These are phyloP conservation scores for Eutrema heterophyllum DNA, from an alignment of 345 rosid genomes.

Conservation along the genomic window DNA sequence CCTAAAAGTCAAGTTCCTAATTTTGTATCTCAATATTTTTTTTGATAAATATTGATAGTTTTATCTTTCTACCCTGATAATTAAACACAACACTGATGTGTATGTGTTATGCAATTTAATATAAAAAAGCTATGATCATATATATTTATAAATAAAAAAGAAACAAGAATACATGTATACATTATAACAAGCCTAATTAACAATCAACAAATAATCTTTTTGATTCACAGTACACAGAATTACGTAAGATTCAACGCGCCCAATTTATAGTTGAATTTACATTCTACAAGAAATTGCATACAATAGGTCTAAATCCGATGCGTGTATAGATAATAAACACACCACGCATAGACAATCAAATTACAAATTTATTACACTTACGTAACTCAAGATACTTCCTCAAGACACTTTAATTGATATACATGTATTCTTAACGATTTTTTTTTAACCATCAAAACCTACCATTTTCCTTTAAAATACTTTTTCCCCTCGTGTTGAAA, in stretches of 20 bases:
- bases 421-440: not conserved
- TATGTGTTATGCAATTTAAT: not conserved
- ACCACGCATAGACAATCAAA: not conserved
- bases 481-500: not conserved
- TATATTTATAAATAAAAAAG: not conserved
- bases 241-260: not conserved
- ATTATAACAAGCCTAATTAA: not conserved
- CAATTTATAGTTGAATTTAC: not conserved
- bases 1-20: conserved; percentile 1
- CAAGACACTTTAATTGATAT: not conserved
- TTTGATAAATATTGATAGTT: not conserved
- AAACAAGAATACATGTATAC: not conserved
- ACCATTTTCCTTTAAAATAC: not conserved
- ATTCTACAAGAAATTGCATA: not conserved
- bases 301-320: not conserved
- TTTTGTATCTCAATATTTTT: not conserved
- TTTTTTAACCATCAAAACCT: no score
- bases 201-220: not conserved
- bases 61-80: not conserved
- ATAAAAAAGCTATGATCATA: not conserved
- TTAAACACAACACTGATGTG: not conserved
- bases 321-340: not conserved
- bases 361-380: not conserved
- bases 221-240: not conserved
- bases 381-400: conserved; percentile 2